phyloP scores from a whole-genome alignment of 1,284 basidiomycete species.

The Ganoderma leucocontextum region DNA sequence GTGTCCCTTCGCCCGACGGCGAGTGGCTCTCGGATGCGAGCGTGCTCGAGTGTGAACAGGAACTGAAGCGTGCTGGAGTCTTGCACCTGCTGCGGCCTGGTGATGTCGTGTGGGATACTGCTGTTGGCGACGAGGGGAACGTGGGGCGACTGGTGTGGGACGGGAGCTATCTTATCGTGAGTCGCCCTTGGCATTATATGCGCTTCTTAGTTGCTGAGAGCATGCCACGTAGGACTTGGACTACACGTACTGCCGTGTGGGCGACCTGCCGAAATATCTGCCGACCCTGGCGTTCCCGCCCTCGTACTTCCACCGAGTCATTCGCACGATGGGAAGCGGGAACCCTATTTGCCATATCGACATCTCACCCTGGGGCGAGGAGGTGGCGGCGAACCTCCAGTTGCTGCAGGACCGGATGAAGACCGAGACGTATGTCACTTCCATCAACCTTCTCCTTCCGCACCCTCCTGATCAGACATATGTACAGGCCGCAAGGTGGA shows the following conservation, averaged over 20 bases:
- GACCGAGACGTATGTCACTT: constrained; percentile 74
- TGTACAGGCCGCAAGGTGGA: constrained; percentile 71
- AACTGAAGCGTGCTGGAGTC: constrained; percentile 73
- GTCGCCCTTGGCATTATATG: constrained; percentile 41
- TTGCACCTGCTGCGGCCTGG: constrained; percentile 67
- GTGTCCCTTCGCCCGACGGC: constrained; percentile 82
- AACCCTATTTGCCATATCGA: constrained; percentile 81
- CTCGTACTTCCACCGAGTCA: constrained; percentile 85
- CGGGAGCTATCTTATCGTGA: constrained; percentile 81
- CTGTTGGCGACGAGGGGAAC: constrained; percentile 84
- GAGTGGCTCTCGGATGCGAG: constrained; percentile 83
- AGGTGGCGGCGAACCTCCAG: constrained; percentile 76
- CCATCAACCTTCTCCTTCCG: background rate
- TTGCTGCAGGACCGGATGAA: constrained; percentile 79
- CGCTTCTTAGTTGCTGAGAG: constrained; percentile 15
- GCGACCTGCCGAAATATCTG: constrained; percentile 80
- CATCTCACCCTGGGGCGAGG: constrained; percentile 75
- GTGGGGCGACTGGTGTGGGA: constrained; percentile 83
- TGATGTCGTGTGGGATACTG: constrained; percentile 85
- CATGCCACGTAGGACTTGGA: constrained; percentile 70
- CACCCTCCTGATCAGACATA: background rate
- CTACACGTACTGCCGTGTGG: constrained; percentile 75
- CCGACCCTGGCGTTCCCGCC: constrained; percentile 80
- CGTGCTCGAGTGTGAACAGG: constrained; percentile 80
- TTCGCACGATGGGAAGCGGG: constrained; percentile 61